Conservation (phyloP, 73 alveolate species). For the Breviolum minutum region DNA sequence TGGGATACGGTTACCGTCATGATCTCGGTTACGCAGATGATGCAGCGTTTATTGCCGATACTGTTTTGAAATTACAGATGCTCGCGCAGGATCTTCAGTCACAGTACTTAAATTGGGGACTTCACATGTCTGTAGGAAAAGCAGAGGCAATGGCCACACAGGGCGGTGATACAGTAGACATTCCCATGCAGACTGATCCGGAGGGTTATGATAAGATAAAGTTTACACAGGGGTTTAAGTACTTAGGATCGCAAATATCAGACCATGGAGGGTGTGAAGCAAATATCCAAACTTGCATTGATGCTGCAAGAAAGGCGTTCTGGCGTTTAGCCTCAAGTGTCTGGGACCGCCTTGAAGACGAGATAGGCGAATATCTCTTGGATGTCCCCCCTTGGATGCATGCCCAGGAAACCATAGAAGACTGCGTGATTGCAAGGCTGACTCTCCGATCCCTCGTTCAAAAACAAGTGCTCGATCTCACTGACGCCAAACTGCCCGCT, state of each 20-base stretch:
- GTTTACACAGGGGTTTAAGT: neutral
- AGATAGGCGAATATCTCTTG: neutral
- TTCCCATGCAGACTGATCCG: neutral
- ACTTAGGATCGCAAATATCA: neutral
- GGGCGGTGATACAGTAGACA: neutral
- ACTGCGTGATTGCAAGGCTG: neutral
- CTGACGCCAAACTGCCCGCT: neutral
- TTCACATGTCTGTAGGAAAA: neutral
- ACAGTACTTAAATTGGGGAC: neutral
- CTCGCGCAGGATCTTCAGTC: neutral
- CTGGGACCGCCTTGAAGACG: neutral
- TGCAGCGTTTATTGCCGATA: neutral
- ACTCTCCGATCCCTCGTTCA: neutral
- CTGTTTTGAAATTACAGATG: neutral
- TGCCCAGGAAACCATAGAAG: neutral
- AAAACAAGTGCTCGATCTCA: no score
- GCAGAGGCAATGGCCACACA: neutral
- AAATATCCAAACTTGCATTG: neutral
- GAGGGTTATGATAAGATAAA: neutral
- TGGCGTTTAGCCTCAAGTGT: neutral
- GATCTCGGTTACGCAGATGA: constrained; percentile 58
- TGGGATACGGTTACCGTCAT: neutral
- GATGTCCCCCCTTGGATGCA: no score
- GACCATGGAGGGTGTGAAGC: neutral
- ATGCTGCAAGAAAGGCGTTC: constrained; percentile 10